Conservation (phyloP, 208 protist species). For the Balamuthia mandrillaris region DNA sequence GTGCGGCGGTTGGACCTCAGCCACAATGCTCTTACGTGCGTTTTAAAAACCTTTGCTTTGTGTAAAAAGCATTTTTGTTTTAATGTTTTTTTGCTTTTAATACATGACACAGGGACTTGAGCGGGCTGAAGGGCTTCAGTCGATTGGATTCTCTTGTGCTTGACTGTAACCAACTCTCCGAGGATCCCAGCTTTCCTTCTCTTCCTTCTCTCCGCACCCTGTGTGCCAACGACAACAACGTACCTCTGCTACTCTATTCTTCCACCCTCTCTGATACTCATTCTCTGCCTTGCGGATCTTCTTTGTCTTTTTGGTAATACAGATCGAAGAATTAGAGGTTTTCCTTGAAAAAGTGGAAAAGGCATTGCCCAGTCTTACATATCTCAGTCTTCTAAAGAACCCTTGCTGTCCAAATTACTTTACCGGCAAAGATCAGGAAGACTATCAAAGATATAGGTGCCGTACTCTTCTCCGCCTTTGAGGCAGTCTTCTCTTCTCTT, state of each 20-base stretch:
- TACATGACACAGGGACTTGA: not conserved
- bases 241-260: not conserved
- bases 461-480: no score
- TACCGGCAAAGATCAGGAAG: conserved; percentile 60
- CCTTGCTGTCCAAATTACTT: conserved; percentile 67
- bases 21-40: conserved; percentile 56
- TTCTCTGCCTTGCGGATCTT: not conserved
- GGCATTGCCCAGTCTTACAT: conserved; percentile 58
- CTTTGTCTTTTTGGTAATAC: not conserved
- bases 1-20: conserved; percentile 51
- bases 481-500: not conserved
- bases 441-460: conserved; percentile 67
- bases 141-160: conserved; percentile 5
- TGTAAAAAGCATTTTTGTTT: not conserved
- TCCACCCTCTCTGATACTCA: not conserved
- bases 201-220: conserved; percentile 55
- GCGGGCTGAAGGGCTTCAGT: not conserved
- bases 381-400: conserved; percentile 70
- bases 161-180: conserved; percentile 1
- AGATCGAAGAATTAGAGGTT: conserved; percentile 62
- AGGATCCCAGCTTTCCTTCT: conserved; percentile 45
- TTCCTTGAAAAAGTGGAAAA: conserved; percentile 56
- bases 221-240: conserved; percentile 67
- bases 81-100: not conserved
- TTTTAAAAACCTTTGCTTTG: not conserved